Evolutionary conservation across 2,329 filamentous ascomycete genomes (phyloP), one percentile per base, ranked within the genome.

Genomic region (Aspergillus quadrilineatus): DNA sequence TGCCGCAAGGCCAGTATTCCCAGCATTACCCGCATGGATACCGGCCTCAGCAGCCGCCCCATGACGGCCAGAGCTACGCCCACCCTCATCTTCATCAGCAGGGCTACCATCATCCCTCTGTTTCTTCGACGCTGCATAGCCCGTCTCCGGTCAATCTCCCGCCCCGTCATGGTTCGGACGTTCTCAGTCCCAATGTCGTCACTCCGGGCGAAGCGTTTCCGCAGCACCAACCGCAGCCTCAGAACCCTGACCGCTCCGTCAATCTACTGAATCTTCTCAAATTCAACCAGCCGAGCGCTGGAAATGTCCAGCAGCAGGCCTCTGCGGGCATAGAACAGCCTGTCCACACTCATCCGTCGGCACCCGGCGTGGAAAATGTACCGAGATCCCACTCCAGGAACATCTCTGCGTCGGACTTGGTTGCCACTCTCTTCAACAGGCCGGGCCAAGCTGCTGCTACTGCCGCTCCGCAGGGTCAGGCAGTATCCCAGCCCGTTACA

Each of bases 231-330:
- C 57, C 70, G 63, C 64, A 73, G 60, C 63, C 69, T 22, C 63
- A 67, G 44, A 78, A 76, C 57, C 69, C 74, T 49, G 78, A 80
- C 55, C 79, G 80, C 58, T 81, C 82, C 14, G 78, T 79, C 60
- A 84, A 82, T 65, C 71, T 89, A 62, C 78, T 89, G 57, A 88
- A 83, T 66, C 72, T 89, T 59, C 78, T 89, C 60, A 86, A 85
- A 71, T 88, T 86, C 73, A 85, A 82, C 59, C 78, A 82, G 62
- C 73, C 78, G 39, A 60, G 74, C 32, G 64, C 54, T 53, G 62
- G 68, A 50, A 55, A 63, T 51, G 51, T 65, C 30, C 70, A 70
- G 55, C 72, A 73, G 47, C 68, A 67, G 42, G 60, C 64, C 41
- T 59, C 65, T 54, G 46, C 63, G 28, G 63, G 63, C 34, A 57